These are phyloP conservation scores for Eimeria praecox DNA, from an alignment of 169 alveolate genomes.

Conservation along the genomic window DNA sequence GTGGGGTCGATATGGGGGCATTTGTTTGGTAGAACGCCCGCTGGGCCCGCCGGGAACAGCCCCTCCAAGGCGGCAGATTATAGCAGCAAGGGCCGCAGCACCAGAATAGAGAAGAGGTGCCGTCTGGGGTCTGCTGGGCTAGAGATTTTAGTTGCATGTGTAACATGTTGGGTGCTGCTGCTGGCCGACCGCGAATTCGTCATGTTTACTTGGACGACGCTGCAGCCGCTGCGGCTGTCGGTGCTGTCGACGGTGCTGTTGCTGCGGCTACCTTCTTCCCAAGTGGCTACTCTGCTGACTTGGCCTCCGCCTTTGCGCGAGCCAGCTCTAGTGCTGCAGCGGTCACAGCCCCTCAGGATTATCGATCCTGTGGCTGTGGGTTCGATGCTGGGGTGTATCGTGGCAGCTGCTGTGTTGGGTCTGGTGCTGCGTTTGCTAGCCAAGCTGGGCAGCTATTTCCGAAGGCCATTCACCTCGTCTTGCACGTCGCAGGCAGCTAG, in stretches of 20 bases:
- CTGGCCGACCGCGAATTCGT: conserved; percentile 71
- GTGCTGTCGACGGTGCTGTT: conserved; percentile 42
- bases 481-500: not conserved
- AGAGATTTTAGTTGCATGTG: conserved; percentile 51
- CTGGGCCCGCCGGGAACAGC: not conserved
- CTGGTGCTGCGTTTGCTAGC: not conserved
- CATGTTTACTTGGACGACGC: conserved; percentile 53
- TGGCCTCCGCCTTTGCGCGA: conserved; percentile 66
- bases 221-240: conserved; percentile 69
- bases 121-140: conserved; percentile 35
- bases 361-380: conserved; percentile 76
- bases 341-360: conserved; percentile 66
- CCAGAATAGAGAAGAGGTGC: not conserved
- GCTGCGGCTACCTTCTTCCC: conserved; percentile 75
- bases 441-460: not conserved
- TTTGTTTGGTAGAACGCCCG: not conserved
- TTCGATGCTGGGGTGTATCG: conserved; percentile 66
- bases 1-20: not conserved
- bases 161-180: conserved; percentile 56
- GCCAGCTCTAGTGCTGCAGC: conserved; percentile 70
- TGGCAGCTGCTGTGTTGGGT: conserved; percentile 24
- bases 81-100: conserved; percentile 7
- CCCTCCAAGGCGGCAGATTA: not conserved
- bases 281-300: conserved; percentile 47
- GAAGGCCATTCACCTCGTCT: not conserved